phyloP scores from a whole-genome alignment of 306 rosid genomes.

The Quercus bicolor region DNA sequence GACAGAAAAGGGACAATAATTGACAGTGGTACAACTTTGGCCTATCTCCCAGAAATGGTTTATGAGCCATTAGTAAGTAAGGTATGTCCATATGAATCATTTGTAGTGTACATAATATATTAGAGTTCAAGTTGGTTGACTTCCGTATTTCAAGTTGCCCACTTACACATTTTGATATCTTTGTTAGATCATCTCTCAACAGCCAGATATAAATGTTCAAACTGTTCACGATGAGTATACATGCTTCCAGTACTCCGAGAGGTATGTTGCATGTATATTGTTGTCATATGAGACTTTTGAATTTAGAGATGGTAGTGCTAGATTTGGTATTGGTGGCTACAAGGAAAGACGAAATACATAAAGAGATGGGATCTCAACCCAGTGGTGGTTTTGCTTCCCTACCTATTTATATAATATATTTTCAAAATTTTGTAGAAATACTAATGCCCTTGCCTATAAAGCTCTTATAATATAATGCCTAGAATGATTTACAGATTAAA shows the following conservation, averaged over 20 bases:
- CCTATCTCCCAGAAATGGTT: slow-evolving; percentile 87
- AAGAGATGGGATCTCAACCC: no score
- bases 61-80: slow-evolving; percentile 69
- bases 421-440: no score
- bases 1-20: slow-evolving; percentile 85
- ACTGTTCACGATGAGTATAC: slow-evolving; percentile 83
- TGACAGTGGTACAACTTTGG: slow-evolving; percentile 98
- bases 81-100: slow-evolving; percentile 37
- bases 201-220: slow-evolving; percentile 66
- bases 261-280: slow-evolving; percentile 48
- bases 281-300: background rate
- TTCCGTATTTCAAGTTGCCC: background rate
- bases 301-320: background rate
- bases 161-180: slow-evolving; percentile 22
- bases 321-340: background rate
- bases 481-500: no score
- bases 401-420: no score
- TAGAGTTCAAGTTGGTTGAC: background rate
- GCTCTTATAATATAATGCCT: no score
- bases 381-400: no score
- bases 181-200: slow-evolving; percentile 68
- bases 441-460: no score
- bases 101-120: background rate
- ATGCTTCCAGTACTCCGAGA: slow-evolving; percentile 79
- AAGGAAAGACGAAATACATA: no score